Conservation (phyloP, 257 asterid species). For the Petunia axillaris region DNA sequence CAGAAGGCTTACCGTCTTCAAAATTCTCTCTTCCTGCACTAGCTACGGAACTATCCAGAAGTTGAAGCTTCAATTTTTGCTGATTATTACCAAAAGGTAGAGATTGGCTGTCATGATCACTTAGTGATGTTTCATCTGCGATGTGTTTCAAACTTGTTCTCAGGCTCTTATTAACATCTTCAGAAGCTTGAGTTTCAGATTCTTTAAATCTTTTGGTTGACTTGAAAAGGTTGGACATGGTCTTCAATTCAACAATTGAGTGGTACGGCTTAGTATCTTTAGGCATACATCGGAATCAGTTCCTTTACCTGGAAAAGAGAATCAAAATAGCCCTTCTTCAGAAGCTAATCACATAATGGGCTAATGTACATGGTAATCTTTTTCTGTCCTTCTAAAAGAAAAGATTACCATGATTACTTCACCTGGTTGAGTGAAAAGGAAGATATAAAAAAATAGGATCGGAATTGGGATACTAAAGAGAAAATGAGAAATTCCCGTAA, state of each 20-base stretch:
- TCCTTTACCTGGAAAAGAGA: conserved; percentile 21
- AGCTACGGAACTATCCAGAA: conserved; percentile 43
- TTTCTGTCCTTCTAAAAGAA: too few species aligned
- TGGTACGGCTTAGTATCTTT: conserved; percentile 26
- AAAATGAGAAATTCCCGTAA: too few species aligned
- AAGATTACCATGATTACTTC: not conserved
- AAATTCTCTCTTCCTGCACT: conserved; percentile 42
- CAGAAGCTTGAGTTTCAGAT: conserved; percentile 26
- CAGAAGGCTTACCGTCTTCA: conserved; percentile 36
- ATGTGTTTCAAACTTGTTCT: conserved; percentile 28
- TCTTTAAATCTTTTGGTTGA: conserved; percentile 29
- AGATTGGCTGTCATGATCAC: not conserved
- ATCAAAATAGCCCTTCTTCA: not conserved
- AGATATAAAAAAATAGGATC: not conserved
- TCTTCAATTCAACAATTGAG: conserved; percentile 30
- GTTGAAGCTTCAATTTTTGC: conserved; percentile 44
- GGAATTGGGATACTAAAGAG: not conserved
- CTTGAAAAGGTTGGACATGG: conserved; percentile 7
- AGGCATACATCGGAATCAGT: conserved; percentile 25
- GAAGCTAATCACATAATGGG: not conserved
- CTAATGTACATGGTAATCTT: not conserved
- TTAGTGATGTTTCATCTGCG: conserved; percentile 30
- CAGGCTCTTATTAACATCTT: conserved; percentile 26
- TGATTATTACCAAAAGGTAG: conserved; percentile 42
- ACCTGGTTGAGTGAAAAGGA: not conserved